phyloP scores from a whole-genome alignment of 2,329 filamentous ascomycete genomes.

The Pseudogymnoascus sp. region DNA sequence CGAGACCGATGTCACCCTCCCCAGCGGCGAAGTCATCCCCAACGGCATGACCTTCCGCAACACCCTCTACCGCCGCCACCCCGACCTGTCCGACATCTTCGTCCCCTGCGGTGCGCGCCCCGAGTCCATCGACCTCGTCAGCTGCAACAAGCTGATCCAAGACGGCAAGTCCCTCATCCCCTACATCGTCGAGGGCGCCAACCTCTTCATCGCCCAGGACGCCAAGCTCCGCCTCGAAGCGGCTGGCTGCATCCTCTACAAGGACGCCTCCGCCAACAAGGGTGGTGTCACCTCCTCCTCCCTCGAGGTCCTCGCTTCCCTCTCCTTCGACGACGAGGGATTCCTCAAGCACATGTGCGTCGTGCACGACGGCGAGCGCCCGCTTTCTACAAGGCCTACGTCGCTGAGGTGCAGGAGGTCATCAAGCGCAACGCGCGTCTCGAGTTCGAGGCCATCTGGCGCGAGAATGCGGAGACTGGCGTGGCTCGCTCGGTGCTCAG shows the following conservation, averaged over 20 bases:
- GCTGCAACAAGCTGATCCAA: slow-evolving; percentile 79
- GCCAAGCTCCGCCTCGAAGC: slow-evolving; percentile 92
- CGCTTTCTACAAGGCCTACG: slow-evolving; percentile 88
- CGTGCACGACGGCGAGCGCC: slow-evolving; percentile 68
- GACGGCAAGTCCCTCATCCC: slow-evolving; percentile 82
- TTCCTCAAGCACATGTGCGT: slow-evolving; percentile 96
- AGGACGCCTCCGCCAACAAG: slow-evolving; percentile 98
- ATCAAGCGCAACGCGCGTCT: slow-evolving; percentile 87
- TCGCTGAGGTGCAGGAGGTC: slow-evolving; percentile 81
- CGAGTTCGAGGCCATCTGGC: slow-evolving; percentile 98
- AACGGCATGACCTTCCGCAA: slow-evolving; percentile 97
- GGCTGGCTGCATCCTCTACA: slow-evolving; percentile 92
- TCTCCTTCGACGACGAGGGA: slow-evolving; percentile 84
- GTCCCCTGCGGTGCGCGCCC: slow-evolving; percentile 95
- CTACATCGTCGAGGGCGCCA: slow-evolving; percentile 96
- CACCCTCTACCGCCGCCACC: slow-evolving; percentile 84
- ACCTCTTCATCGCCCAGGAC: slow-evolving; percentile 97
- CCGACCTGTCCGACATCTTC: slow-evolving; percentile 74
- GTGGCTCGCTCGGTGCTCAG: slow-evolving; percentile 78
- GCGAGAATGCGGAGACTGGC: slow-evolving; percentile 79
- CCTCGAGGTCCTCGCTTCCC: slow-evolving; percentile 86
- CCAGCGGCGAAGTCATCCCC: slow-evolving; percentile 75
- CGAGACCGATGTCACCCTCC: slow-evolving; percentile 81
- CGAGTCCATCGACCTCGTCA: slow-evolving; percentile 90
- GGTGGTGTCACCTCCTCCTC: slow-evolving; percentile 97